phyloP scores from a whole-genome alignment of 2,329 filamentous ascomycete species.

The Calonectria honghensis region DNA sequence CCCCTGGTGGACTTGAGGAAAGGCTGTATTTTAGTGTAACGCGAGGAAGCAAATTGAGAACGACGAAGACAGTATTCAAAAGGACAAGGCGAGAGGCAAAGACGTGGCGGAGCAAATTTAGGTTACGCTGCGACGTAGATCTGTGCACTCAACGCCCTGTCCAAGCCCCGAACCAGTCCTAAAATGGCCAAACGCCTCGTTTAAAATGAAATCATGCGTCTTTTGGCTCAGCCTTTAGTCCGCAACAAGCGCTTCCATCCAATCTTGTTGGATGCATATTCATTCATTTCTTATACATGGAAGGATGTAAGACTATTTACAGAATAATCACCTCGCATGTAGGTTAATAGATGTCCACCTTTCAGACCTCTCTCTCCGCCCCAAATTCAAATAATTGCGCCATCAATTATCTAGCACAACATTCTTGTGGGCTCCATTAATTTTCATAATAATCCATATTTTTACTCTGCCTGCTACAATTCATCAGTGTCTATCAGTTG shows the following conservation, averaged over 20 bases:
- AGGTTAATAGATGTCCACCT: not conserved
- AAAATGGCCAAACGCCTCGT: not conserved
- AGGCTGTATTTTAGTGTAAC: not conserved
- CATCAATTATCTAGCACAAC: too few relatives aligned
- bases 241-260: not conserved
- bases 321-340: not conserved
- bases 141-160: slow-evolving; percentile 5
- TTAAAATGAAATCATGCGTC: slow-evolving; percentile 13
- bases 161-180: slow-evolving; percentile 5
- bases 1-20: not conserved
- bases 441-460: not conserved
- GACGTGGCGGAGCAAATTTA: slow-evolving; percentile 15
- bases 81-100: not conserved
- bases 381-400: not conserved
- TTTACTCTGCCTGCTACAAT: not conserved
- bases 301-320: not conserved
- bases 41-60: not conserved
- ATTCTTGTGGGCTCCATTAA: not conserved
- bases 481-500: not conserved
- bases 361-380: not conserved
- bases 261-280: not conserved
- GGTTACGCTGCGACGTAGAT: slow-evolving; percentile 10
- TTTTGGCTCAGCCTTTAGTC: not conserved
- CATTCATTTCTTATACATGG: not conserved
- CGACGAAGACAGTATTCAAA: not conserved